phyloP scores from a whole-genome alignment of 2,329 filamentous ascomycete species.

The Monilinia laxa region DNA sequence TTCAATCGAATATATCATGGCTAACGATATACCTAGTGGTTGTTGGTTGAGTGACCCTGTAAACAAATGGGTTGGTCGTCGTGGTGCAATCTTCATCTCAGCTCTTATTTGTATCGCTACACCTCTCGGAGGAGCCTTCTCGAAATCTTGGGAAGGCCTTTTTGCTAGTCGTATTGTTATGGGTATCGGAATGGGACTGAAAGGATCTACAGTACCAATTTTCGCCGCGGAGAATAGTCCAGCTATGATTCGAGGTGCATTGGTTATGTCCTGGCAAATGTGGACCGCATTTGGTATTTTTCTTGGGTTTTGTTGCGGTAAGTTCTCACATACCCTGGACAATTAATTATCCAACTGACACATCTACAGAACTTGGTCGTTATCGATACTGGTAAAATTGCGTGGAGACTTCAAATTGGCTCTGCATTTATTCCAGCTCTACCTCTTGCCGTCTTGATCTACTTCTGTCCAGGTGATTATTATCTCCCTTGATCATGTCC shows the following conservation, averaged over 20 bases:
- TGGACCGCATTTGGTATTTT: slow-evolving; percentile 63
- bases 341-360: not conserved
- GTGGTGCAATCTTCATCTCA: slow-evolving; percentile 72
- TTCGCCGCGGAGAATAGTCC: slow-evolving; percentile 56
- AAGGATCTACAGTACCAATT: slow-evolving; percentile 49
- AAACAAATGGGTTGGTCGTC: slow-evolving; percentile 62
- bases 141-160: slow-evolving; percentile 59
- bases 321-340: not conserved
- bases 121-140: slow-evolving; percentile 58
- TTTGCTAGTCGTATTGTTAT: slow-evolving; percentile 54
- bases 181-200: slow-evolving; percentile 61
- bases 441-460: slow-evolving; percentile 59
- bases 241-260: slow-evolving; percentile 54
- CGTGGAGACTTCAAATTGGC: slow-evolving; percentile 63
- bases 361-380: slow-evolving; percentile 44
- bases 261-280: slow-evolving; percentile 84
- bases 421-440: slow-evolving; percentile 63
- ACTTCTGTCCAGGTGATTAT: slow-evolving; percentile 53
- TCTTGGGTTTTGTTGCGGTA: slow-evolving; percentile 44
- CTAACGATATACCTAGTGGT: slow-evolving; percentile 49
- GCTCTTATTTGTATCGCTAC: slow-evolving; percentile 57
- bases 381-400: slow-evolving; percentile 53
- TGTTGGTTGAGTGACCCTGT: slow-evolving; percentile 67
- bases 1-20: slow-evolving; percentile 29
- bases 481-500: not conserved